A percentile compares a stretch with the other conserved stretches of the same genome.
Conservation (phyloP, 129 eudicot genomes). For the Deinandra increscens region DNA sequence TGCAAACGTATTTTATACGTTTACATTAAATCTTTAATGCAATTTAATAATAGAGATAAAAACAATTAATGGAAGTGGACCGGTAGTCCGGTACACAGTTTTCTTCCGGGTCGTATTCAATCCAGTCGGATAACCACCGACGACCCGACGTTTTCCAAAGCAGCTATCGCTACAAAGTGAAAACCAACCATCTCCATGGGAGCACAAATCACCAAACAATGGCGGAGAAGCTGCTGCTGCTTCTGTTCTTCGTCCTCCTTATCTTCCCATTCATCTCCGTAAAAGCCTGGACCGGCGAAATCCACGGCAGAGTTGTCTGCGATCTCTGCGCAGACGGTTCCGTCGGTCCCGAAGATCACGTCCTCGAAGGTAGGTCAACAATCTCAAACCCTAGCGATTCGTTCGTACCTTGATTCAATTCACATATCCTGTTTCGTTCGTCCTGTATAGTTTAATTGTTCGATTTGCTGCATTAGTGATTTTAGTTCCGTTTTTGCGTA, state of each 20-base stretch:
- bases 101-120: neutral
- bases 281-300: slow-evolving; percentile 87
- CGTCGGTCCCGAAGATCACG: slow-evolving; percentile 93
- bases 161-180: neutral
- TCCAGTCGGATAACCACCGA: slow-evolving; percentile 18
- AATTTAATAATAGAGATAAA: neutral
- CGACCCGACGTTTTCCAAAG: slow-evolving; percentile 23
- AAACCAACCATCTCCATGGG: neutral
- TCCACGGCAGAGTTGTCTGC: slow-evolving; percentile 88
- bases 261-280: slow-evolving; percentile 27
- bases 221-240: too few species aligned
- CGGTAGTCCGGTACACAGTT: neutral
- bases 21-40: too few species aligned
- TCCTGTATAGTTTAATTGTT: too few species aligned
- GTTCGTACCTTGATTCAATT: too few species aligned
- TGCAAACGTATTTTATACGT: too few species aligned
- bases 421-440: too few species aligned
- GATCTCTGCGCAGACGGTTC: slow-evolving; percentile 92
- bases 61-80: neutral
- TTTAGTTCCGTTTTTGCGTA: slow-evolving; percentile 8
- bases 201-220: slow-evolving; percentile 23
- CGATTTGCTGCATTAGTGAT: slow-evolving; percentile 9
- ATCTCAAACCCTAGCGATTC: neutral
- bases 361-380: slow-evolving; percentile 53
- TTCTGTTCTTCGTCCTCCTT: slow-evolving; percentile 4